Conservation (phyloP, 352 stramenopile species). For the Halophytophthora polymorphica region DNA sequence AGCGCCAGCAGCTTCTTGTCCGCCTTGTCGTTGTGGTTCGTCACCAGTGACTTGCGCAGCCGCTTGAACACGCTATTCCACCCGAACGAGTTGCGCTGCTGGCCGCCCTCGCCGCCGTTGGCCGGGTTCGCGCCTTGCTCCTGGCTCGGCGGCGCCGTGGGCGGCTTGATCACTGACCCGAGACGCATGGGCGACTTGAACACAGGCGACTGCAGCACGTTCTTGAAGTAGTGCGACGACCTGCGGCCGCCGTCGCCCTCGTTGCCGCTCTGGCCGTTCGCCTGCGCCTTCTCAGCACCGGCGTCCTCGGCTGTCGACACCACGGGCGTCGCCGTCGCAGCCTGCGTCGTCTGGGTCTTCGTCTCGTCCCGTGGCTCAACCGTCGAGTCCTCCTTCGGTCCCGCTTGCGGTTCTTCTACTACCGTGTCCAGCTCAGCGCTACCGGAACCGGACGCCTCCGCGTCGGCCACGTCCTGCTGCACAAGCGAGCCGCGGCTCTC, state of each 20-base stretch:
- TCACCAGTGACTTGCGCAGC: slow-evolving; percentile 76
- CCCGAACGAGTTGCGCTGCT: slow-evolving; percentile 56
- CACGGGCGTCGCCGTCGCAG: too few species aligned
- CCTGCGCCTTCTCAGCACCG: slow-evolving; percentile 23
- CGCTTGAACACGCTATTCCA: slow-evolving; percentile 84
- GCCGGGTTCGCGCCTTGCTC: slow-evolving; percentile 20
- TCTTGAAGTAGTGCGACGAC: slow-evolving; percentile 81
- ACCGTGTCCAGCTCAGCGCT: not conserved
- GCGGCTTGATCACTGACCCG: slow-evolving; percentile 69
- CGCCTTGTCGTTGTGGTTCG: slow-evolving; percentile 45
- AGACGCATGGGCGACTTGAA: slow-evolving; percentile 79
- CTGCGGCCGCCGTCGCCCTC: slow-evolving; percentile 47
- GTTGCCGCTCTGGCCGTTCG: slow-evolving; percentile 13
- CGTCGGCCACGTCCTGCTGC: slow-evolving; percentile 7
- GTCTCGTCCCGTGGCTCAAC: slow-evolving; percentile 18
- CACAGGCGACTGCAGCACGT: slow-evolving; percentile 79
- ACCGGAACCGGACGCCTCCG: slow-evolving; percentile 10
- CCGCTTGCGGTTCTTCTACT: slow-evolving; percentile 1
- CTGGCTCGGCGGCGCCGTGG: slow-evolving; percentile 30
- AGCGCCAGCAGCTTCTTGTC: slow-evolving; percentile 75
- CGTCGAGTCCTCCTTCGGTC: slow-evolving; percentile 9
- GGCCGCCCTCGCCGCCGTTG: slow-evolving; percentile 24
- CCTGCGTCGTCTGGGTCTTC: too few species aligned
- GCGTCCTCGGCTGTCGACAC: too few species aligned
- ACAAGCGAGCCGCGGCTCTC: slow-evolving; percentile 8